Percentiles rank a stretch among this genome's conserved stretches.
phyloP scores from a whole-genome alignment of 2,329 filamentous ascomycete species.

The Ophiostoma himal-ulmi region DNA sequence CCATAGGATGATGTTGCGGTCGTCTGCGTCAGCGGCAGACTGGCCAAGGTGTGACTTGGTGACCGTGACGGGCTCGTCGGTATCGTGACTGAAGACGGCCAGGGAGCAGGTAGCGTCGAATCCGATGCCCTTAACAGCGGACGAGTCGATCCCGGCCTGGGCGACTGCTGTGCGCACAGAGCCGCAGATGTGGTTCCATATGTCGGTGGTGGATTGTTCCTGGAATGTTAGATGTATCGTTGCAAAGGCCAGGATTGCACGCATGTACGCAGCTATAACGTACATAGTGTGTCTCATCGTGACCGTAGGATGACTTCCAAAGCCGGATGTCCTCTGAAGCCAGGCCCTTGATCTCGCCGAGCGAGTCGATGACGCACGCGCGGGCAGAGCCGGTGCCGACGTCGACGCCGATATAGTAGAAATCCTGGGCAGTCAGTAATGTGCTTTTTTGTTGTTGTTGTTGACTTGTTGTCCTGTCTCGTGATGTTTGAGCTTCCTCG shows the following conservation, averaged over 20 bases:
- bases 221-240: conserved; percentile 24
- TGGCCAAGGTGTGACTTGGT: conserved; percentile 70
- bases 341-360: conserved; percentile 77
- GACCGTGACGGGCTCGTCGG: conserved; percentile 84
- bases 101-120: conserved; percentile 99
- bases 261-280: conserved; percentile 26
- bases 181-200: conserved; percentile 90
- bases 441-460: background rate
- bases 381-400: conserved; percentile 93
- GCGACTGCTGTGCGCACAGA: conserved; percentile 77
- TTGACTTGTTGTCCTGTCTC: background rate
- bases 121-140: conserved; percentile 78
- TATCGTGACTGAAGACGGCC: conserved; percentile 81
- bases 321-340: conserved; percentile 71
- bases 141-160: conserved; percentile 72
- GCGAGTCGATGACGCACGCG: conserved; percentile 89
- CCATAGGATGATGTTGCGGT: conserved; percentile 95
- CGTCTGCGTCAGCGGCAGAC: conserved; percentile 58
- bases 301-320: conserved; percentile 70
- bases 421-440: conserved; percentile 33
- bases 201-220: conserved; percentile 98
- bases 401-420: conserved; percentile 78
- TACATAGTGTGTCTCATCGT: conserved; percentile 54
- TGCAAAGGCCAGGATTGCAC: background rate
- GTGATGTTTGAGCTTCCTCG: background rate